phyloP scores from a whole-genome alignment of 176 grass and related monocot genomes.

The Phoenix roebelenii region DNA sequence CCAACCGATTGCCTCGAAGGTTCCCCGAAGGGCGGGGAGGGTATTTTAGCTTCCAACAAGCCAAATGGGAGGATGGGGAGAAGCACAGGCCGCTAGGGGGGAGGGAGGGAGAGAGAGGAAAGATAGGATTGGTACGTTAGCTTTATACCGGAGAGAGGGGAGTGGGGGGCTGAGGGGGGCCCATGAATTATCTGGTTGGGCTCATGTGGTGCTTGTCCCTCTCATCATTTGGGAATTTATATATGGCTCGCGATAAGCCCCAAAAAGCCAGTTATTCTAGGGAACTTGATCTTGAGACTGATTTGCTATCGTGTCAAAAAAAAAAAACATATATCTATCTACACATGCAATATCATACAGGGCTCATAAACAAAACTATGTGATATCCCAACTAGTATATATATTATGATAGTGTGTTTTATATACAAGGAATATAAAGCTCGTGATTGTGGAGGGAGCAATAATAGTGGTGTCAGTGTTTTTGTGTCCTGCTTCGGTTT shows the following conservation, averaged over 20 bases:
- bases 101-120: not conserved
- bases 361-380: not conserved
- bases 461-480: not conserved
- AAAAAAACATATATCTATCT: not conserved
- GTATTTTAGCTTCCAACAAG: not conserved
- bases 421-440: not conserved
- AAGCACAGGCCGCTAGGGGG: not conserved
- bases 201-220: conserved; percentile 29
- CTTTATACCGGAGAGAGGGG: not conserved
- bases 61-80: conserved; percentile 15
- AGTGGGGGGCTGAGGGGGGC: not conserved
- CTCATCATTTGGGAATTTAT: conserved; percentile 8
- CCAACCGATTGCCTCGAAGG: conserved; percentile 3
- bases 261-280: not conserved
- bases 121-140: not conserved
- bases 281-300: not conserved
- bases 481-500: not conserved
- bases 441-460: not conserved
- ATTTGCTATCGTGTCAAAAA: not conserved
- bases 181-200: conserved; percentile 29
- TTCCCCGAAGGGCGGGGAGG: conserved; percentile 2
- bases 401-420: not conserved
- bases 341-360: not conserved
- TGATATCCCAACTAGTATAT: not conserved
- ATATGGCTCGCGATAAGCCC: not conserved